These are phyloP conservation scores for Pseudocercospora fuligena DNA, from an alignment of 2,329 filamentous ascomycete species.

Conservation along the genomic window DNA sequence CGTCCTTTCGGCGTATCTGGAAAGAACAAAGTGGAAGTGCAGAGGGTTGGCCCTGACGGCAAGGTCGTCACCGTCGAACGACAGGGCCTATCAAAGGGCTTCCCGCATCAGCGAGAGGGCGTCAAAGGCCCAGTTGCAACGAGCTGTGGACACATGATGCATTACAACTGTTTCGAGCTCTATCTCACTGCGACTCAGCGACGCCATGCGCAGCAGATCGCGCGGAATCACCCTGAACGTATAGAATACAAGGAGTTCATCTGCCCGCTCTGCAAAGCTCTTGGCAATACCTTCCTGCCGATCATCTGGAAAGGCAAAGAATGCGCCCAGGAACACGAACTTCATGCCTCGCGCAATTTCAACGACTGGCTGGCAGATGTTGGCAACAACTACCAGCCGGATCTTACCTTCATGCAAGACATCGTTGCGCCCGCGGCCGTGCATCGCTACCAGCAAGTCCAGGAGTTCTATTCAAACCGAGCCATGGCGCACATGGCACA, in stretches of 20 bases:
- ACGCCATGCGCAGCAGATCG: constrained; percentile 89
- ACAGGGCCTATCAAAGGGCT: constrained; percentile 87
- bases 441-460: constrained; percentile 39
- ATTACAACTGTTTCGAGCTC: constrained; percentile 91
- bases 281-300: constrained; percentile 92
- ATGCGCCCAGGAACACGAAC: constrained; percentile 73
- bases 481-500: constrained; percentile 34
- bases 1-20: constrained; percentile 90
- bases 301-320: constrained; percentile 95
- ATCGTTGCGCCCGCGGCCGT: constrained; percentile 35
- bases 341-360: constrained; percentile 59
- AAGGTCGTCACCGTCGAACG: constrained; percentile 73
- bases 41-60: constrained; percentile 75
- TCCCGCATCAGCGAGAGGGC: constrained; percentile 64
- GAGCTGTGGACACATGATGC: constrained; percentile 98
- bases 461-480: constrained; percentile 33
- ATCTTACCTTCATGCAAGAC: constrained; percentile 56
- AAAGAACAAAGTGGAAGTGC: constrained; percentile 78
- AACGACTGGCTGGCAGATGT: constrained; percentile 67
- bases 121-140: constrained; percentile 81
- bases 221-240: constrained; percentile 87
- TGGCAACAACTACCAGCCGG: constrained; percentile 56
- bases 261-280: constrained; percentile 93
- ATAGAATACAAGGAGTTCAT: constrained; percentile 84
- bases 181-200: constrained; percentile 84